Evolutionary conservation across 495 filamentous ascomycete genomes (phyloP).

Genomic region (Aspergillus haitiensis): DNA sequence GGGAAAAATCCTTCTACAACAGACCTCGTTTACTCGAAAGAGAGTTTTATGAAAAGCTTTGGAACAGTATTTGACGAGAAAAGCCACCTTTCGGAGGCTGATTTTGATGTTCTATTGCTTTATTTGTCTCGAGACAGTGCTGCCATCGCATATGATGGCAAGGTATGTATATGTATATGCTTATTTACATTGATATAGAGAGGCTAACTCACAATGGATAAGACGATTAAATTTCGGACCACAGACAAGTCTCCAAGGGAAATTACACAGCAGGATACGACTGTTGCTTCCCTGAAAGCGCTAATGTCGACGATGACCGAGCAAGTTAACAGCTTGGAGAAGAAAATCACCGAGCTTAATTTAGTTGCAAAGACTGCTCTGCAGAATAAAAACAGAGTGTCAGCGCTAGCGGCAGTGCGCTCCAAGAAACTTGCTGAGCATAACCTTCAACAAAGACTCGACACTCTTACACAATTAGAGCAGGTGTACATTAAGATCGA

Average conservation of each 20-base stretch:
- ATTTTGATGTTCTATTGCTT: conserved; percentile 68
- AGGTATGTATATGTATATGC: conserved; percentile 34
- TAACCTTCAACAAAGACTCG: conserved; percentile 64
- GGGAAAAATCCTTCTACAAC: conserved; percentile 43
- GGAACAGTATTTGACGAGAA: conserved; percentile 50
- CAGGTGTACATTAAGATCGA: conserved; percentile 77
- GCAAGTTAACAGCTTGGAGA: conserved; percentile 62
- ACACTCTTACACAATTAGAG: conserved; percentile 77
- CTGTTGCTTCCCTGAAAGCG: conserved; percentile 74
- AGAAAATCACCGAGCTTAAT: conserved; percentile 51
- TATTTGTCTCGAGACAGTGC: conserved; percentile 71
- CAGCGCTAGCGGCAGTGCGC: conserved; percentile 74
- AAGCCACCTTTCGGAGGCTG: conserved; percentile 58
- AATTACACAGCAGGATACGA: conserved; percentile 73
- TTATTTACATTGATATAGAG: neutral
- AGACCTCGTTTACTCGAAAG: conserved; percentile 66
- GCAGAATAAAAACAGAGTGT: conserved; percentile 63
- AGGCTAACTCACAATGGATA: conserved; percentile 12
- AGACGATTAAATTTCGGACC: conserved; percentile 73
- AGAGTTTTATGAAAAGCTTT: conserved; percentile 62
- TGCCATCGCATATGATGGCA: conserved; percentile 63
- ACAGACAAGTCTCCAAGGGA: conserved; percentile 41
- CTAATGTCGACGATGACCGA: conserved; percentile 61
- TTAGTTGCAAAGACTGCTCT: conserved; percentile 67
- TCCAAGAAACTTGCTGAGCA: conserved; percentile 78